These are phyloP conservation scores for Phoenix dactylifera DNA, from an alignment of 176 grass and related monocot species.

Conservation along the genomic window DNA sequence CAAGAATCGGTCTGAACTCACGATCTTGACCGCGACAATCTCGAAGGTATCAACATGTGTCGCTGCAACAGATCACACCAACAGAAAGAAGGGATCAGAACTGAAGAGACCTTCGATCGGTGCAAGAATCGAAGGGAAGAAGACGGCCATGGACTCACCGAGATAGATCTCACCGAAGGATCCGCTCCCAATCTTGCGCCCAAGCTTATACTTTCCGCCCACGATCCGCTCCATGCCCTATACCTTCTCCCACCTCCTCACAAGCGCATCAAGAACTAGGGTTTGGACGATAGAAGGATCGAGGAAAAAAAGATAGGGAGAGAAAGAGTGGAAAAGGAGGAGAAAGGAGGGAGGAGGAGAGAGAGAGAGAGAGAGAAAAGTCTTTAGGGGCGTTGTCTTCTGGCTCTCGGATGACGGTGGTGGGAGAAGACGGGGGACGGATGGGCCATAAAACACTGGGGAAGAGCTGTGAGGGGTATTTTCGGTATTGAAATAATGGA, in stretches of 20 bases:
- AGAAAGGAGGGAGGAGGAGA: background rate
- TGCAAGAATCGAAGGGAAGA: background rate
- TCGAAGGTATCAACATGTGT: conserved; percentile 90
- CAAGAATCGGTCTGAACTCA: conserved; percentile 28
- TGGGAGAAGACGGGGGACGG: too few relatives aligned
- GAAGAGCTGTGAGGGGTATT: too few relatives aligned
- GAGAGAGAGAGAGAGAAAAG: background rate
- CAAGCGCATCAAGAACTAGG: too few relatives aligned
- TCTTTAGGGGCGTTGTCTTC: conserved; percentile 25
- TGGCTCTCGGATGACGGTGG: too few relatives aligned
- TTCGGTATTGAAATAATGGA: too few relatives aligned
- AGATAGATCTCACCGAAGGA: conserved; percentile 95
- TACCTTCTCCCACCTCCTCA: too few relatives aligned
- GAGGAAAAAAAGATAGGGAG: background rate
- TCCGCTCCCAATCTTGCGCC: conserved; percentile 86
- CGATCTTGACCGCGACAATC: conserved; percentile 95
- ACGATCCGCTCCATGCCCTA: conserved; percentile 67
- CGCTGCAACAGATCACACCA: conserved; percentile 32
- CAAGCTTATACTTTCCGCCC: conserved; percentile 77
- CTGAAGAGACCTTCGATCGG: background rate
- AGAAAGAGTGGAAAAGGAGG: background rate
- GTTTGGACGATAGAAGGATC: too few relatives aligned
- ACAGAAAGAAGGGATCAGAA: background rate
- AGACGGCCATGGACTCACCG: conserved; percentile 30
- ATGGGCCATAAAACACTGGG: too few relatives aligned